Conservation (phyloP, 1,139 yeast species). For the Taphrina confusa region DNA sequence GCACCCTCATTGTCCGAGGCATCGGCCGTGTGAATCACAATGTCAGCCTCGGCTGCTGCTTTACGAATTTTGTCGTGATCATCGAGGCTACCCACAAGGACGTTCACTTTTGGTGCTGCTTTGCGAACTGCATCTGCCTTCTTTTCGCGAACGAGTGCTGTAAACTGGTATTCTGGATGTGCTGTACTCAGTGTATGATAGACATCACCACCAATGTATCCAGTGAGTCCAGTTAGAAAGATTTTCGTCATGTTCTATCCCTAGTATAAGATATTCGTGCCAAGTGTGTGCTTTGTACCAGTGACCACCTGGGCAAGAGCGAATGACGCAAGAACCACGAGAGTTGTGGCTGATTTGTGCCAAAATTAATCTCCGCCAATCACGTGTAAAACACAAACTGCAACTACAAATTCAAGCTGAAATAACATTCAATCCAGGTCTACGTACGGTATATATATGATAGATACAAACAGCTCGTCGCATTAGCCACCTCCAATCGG, state of each 20-base stretch:
- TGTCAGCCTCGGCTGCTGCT: constrained; percentile 2
- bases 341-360: no score
- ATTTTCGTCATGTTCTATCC: not conserved
- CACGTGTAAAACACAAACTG: no score
- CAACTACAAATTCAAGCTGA: no score
- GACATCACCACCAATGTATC: constrained; percentile 2
- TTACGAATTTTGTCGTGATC: not conserved
- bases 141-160: not conserved
- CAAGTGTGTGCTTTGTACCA: not conserved
- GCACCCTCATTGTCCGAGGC: constrained; percentile 2
- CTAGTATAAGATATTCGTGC: not conserved
- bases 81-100: not conserved
- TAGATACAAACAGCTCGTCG: no score
- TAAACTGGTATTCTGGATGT: not conserved
- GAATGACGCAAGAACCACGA: no score
- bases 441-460: no score
- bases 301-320: no score
- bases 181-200: not conserved
- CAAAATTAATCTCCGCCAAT: no score
- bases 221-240: constrained; percentile 1
- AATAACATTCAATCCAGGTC: no score
- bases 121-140: constrained; percentile 1
- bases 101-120: not conserved
- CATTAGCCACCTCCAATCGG: no score
- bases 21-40: constrained; percentile 6